Evolutionary conservation across 75 land plant genomes (phyloP).

Genomic region (Pinus albicaulis): DNA sequence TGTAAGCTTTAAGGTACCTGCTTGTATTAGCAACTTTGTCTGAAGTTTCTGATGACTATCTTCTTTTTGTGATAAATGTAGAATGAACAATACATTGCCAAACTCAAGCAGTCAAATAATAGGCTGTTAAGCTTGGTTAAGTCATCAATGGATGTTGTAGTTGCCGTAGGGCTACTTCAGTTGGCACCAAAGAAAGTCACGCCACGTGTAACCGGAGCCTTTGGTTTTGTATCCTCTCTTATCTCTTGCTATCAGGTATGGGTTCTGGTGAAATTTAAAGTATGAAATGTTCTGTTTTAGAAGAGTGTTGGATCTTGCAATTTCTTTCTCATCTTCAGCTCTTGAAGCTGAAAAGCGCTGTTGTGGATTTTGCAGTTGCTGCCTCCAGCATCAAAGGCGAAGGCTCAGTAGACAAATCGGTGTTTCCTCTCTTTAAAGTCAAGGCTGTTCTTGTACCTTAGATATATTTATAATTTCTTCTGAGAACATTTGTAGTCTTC

Average conservation of each 20-base stretch:
- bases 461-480: background rate
- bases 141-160: slow-evolving; percentile 76
- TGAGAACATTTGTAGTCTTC: background rate
- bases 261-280: background rate
- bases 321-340: background rate
- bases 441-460: background rate
- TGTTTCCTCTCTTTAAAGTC: background rate
- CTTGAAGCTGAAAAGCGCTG: background rate
- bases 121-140: slow-evolving; percentile 66
- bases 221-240: slow-evolving; percentile 77
- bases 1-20: background rate
- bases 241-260: slow-evolving; percentile 95
- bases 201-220: slow-evolving; percentile 86
- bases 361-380: slow-evolving; percentile 12
- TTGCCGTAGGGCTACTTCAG: slow-evolving; percentile 90
- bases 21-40: background rate
- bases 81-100: slow-evolving; percentile 63
- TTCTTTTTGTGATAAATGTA: slow-evolving; percentile 26
- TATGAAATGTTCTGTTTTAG: background rate
- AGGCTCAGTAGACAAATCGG: slow-evolving; percentile 10
- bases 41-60: slow-evolving; percentile 8
- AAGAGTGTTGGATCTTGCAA: background rate
- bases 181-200: slow-evolving; percentile 83
- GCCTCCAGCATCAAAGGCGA: slow-evolving; percentile 15
- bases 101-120: slow-evolving; percentile 61